Base-by-base conservation (phyloP, 805 yeast genomes). In the Yamadazyma sp. region DNA sequence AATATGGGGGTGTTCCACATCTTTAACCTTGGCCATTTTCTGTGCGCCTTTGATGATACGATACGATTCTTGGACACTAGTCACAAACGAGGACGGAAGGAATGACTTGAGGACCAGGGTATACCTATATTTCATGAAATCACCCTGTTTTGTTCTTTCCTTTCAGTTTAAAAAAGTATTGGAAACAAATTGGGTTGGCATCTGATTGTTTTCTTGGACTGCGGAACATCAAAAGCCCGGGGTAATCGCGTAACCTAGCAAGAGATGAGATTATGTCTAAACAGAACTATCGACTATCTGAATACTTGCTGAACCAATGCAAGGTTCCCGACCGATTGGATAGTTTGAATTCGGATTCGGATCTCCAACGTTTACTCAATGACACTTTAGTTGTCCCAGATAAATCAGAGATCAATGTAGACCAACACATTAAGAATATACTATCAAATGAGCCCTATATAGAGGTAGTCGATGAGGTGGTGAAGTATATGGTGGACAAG, bases 401-500 rank as follows among this genome's bases (percentile, higher is more conserved):
- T 23, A 22, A 32, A n/a, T 3, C 11, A 5, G 24, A 17, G 5
- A 5, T 11, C 8, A 28, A 28, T 2, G 18, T 16, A 2, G 26
- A 17, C 5, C 26, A 17, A 6, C 29, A 13, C 20, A n/a, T 25
- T 3, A 29, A 19, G 14, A 19, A 13, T 3, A 16, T 30, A 5
- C 19, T 20, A n/a, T 15, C 26, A 11, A 25, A 10, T 11, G 35
- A 30, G 7, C 11, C 32, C 5, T 57, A 50, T 35, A 20, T 35
- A 9, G 70, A 67, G 15, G 50, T 71, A 3, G 49, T 80, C 3
- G 79, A 77, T 42, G 38, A 50, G 6, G 44, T 77, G n/a, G 48
- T 76, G 1, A 42, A 11, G 20, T 53, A 53, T 37, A 44, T 75
- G 24, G 31, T 62, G 1, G 40, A 45, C 2, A 46, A 53, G 8